A percentile compares a stretch with the other conserved stretches of the same genome.
These are phyloP conservation scores for Euphorbia peplus DNA, from an alignment of 345 rosid species.

Conservation along the genomic window DNA sequence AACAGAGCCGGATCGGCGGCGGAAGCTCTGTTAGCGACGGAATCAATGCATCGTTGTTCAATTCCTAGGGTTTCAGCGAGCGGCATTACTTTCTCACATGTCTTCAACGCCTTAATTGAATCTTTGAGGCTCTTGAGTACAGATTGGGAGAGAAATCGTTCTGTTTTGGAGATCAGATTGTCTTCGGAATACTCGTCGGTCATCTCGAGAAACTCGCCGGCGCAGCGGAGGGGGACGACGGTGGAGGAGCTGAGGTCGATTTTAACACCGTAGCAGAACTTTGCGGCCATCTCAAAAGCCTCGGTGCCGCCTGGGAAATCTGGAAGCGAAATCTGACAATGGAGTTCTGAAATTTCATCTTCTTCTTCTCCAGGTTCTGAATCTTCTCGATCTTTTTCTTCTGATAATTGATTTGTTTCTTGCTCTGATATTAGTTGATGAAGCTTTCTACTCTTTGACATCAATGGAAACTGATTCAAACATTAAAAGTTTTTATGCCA, in stretches of 20 bases:
- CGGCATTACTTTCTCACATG: constrained; percentile 59
- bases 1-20: constrained; percentile 64
- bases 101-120: constrained; percentile 69
- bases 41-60: constrained; percentile 59
- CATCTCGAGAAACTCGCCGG: constrained; percentile 84
- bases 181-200: constrained; percentile 77
- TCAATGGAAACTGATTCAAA: constrained; percentile 70
- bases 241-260: constrained; percentile 62
- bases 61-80: constrained; percentile 58
- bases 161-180: constrained; percentile 69
- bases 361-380: constrained; percentile 32
- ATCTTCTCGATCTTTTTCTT: constrained; percentile 21
- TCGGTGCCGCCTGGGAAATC: constrained; percentile 93
- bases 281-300: constrained; percentile 78
- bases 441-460: constrained; percentile 84
- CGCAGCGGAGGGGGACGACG: constrained; percentile 82
- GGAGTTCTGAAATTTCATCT: constrained; percentile 30
- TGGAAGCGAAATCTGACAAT: constrained; percentile 48
- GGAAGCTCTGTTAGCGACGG: constrained; percentile 61
- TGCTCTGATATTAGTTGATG: constrained; percentile 69
- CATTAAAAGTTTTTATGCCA: too few relatives aligned
- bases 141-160: constrained; percentile 58
- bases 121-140: constrained; percentile 68
- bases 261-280: constrained; percentile 94
- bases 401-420: constrained; percentile 37